Conservation (phyloP, 768 basidiomycete genomes). For the Kwoniella sp. region DNA sequence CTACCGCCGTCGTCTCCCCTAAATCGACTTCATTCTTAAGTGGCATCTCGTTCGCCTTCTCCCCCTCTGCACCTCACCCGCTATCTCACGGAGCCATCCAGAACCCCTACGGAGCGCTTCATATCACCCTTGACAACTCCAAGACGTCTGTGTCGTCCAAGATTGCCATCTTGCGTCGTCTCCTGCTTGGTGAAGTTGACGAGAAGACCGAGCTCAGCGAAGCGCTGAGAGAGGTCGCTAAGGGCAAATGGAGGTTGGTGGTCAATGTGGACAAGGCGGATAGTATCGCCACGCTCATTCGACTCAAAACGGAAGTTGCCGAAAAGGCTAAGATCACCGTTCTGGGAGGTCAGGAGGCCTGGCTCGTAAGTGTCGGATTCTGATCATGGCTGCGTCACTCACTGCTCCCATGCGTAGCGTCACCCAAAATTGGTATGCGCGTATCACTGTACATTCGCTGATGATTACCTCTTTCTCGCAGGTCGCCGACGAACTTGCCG, state of each 20-base stretch:
- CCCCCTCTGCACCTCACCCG: slow-evolving; percentile 64
- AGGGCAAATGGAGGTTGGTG: slow-evolving; percentile 67
- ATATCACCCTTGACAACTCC: slow-evolving; percentile 64
- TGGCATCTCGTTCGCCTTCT: slow-evolving; percentile 69
- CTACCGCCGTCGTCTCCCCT: slow-evolving; percentile 69
- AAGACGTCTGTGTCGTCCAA: slow-evolving; percentile 75
- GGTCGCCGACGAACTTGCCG: slow-evolving; percentile 70
- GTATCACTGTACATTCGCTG: slow-evolving; percentile 63
- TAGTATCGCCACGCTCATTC: slow-evolving; percentile 67
- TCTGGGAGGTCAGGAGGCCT: slow-evolving; percentile 51
- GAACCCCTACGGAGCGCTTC: slow-evolving; percentile 67
- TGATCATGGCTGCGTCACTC: not conserved
- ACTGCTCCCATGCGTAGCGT: too few relatives aligned
- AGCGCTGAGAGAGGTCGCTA: slow-evolving; percentile 62
- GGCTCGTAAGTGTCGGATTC: slow-evolving; percentile 45
- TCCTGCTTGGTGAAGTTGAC: slow-evolving; percentile 62
- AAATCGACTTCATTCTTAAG: slow-evolving; percentile 63
- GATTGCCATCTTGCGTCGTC: slow-evolving; percentile 69
- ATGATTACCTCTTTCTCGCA: slow-evolving; percentile 20
- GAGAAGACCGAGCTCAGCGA: slow-evolving; percentile 59
- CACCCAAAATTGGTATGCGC: slow-evolving; percentile 55
- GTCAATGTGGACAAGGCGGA: slow-evolving; percentile 69
- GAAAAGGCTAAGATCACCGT: slow-evolving; percentile 58
- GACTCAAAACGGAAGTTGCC: slow-evolving; percentile 69
- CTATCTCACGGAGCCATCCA: slow-evolving; percentile 68